Evolutionary conservation across 2,329 filamentous ascomycete species (phyloP).

Genomic region (Akanthomyces muscarius): DNA sequence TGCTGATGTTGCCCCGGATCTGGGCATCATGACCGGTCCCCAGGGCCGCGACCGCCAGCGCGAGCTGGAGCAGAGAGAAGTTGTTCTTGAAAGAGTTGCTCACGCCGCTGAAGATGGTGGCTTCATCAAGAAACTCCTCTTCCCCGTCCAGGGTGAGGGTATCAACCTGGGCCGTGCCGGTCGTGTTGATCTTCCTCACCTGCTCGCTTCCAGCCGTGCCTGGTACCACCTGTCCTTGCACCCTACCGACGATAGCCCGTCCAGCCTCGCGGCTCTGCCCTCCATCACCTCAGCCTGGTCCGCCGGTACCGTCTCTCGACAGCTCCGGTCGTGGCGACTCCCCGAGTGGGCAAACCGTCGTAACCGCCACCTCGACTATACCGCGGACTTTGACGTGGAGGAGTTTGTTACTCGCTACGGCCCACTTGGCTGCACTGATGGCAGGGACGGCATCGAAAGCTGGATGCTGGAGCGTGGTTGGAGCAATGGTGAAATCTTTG

Average conservation of each 20-base stretch:
- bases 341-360: slow-evolving; percentile 95
- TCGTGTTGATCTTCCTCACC: slow-evolving; percentile 70
- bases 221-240: slow-evolving; percentile 95
- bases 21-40: slow-evolving; percentile 68
- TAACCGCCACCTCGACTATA: slow-evolving; percentile 89
- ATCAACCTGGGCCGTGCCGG: slow-evolving; percentile 74
- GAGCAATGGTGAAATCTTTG: slow-evolving; percentile 94
- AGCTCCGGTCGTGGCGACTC: slow-evolving; percentile 87
- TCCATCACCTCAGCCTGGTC: slow-evolving; percentile 84
- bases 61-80: slow-evolving; percentile 75
- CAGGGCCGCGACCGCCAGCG: slow-evolving; percentile 69
- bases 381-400: slow-evolving; percentile 90
- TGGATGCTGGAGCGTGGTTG: slow-evolving; percentile 94
- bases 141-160: slow-evolving; percentile 73
- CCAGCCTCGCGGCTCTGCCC: slow-evolving; percentile 66
- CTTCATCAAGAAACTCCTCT: slow-evolving; percentile 77
- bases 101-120: slow-evolving; percentile 76
- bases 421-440: slow-evolving; percentile 80
- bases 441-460: slow-evolving; percentile 86
- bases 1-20: slow-evolving; percentile 68
- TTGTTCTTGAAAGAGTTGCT: slow-evolving; percentile 79
- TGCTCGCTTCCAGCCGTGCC: slow-evolving; percentile 78
- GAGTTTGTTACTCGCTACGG: slow-evolving; percentile 85
- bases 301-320: slow-evolving; percentile 84
- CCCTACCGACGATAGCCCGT: slow-evolving; percentile 81